Evolutionary conservation across 495 filamentous ascomycete genomes (phyloP).

Genomic region (Neurospora africana): DNA sequence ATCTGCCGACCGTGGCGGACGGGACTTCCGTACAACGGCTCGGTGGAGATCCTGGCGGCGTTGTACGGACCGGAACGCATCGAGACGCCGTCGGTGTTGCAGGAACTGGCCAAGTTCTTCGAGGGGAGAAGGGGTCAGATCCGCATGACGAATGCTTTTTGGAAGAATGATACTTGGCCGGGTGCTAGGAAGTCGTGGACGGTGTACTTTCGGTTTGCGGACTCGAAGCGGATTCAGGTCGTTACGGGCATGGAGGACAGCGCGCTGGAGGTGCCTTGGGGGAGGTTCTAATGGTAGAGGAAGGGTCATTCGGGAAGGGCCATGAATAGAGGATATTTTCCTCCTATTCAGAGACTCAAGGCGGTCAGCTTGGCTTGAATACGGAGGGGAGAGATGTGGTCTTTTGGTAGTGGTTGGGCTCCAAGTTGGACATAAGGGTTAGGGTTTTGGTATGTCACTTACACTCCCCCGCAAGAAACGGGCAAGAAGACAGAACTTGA

Average conservation of each 20-base stretch:
- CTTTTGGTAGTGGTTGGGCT: neutral
- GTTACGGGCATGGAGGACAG: constrained; percentile 21
- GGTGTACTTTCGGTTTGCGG: constrained; percentile 16
- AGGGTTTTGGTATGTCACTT: neutral
- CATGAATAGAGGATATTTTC: neutral
- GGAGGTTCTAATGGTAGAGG: neutral
- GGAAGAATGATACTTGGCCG: constrained; percentile 15
- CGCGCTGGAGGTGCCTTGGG: constrained; percentile 19
- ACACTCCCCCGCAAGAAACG: neutral
- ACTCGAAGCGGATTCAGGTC: constrained; percentile 13
- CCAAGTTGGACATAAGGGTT: neutral
- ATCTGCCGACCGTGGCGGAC: constrained; percentile 8
- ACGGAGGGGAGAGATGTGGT: neutral
- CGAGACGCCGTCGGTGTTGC: constrained; percentile 13
- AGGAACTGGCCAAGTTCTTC: constrained; percentile 12
- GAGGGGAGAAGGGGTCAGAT: constrained; percentile 16
- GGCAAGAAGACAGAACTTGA: neutral
- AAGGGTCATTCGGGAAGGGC: neutral
- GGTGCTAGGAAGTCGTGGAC: constrained; percentile 17
- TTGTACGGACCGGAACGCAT: constrained; percentile 14
- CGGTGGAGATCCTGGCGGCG: constrained; percentile 17
- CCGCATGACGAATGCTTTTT: constrained; percentile 18
- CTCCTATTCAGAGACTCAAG: neutral
- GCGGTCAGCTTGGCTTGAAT: neutral
- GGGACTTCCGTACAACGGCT: neutral